A percentile compares a stretch with the other conserved stretches of the same genome.
Conservation (phyloP, 495 filamentous ascomycete genomes). For the Talaromyces thailandensis region DNA sequence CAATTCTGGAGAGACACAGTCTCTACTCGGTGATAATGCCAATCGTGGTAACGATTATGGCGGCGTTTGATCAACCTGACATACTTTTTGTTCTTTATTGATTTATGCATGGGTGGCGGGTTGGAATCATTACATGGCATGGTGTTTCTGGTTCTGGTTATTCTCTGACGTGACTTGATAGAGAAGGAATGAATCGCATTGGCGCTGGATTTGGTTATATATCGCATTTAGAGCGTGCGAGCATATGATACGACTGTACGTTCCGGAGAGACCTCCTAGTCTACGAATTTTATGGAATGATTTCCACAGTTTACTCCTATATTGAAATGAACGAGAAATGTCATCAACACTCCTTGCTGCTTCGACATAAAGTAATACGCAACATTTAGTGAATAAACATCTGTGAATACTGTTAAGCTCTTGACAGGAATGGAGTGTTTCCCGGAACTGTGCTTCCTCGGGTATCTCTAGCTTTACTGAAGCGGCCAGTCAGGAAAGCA, state of each 20-base stretch:
- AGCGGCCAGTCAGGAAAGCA: neutral
- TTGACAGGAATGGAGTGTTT: no score
- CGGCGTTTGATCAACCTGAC: neutral
- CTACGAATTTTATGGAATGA: neutral
- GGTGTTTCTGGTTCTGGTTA: neutral
- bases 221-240: neutral
- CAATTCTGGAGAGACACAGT: slow-evolving; percentile 1
- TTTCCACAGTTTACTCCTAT: no score
- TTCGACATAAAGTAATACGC: no score
- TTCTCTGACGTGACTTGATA: neutral
- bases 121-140: neutral
- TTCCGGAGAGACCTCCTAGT: neutral
- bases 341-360: no score
- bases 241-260: neutral
- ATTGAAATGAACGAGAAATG: no score
- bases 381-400: no score
- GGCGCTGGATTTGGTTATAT: neutral
- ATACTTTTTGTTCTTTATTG: neutral
- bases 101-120: neutral
- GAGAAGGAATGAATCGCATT: neutral
- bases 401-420: no score
- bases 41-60: neutral
- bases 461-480: neutral
- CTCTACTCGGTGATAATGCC: neutral
- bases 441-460: no score